Evolutionary conservation across 192 early-diverging fungal genomes (phyloP), one percentile per base, ranked within the genome.

Genomic region (Entomortierella lignicola): DNA sequence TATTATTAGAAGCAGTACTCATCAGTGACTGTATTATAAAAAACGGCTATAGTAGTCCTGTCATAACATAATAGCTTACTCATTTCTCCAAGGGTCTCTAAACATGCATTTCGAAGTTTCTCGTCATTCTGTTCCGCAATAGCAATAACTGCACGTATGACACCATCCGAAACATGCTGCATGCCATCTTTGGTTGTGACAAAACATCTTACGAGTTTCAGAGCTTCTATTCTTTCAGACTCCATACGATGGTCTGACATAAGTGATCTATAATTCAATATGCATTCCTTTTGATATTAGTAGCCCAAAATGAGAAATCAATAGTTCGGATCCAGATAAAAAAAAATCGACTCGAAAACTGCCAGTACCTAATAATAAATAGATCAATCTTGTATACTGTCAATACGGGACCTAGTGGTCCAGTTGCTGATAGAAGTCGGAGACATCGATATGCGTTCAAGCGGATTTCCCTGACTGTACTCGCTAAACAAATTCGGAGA

Each of bases 21-120:
- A 37, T 57, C 10, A 57, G 29, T 57, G n/a, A 4, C 32, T 10
- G 32, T 5, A 34, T 32, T 27, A 25, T 4, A 54, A 15, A 30
- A 29, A 57, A 57, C 2, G 55, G 7, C 18, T 30, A 34, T 5
- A 34, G 32, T 37, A 34, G 1, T 4, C n/a, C 32, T 29, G 20
- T 2, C n/a, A 58, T 17, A 12, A 27, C 1, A 18, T 20, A 42
- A 8, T 5, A 11, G 7, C 74, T 60, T 85, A 94, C 93, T 81
- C 65, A 94, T 75, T 83, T 96, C 94, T 44, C 92, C 91, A 37
- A 96, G 77, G 7, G 92, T 94, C 52, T 94, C 91, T 4, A 96
- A 62, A 58, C 90, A 89, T 5, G 93, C 89, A 61, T 88, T 87
- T 41, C 94, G 65, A 48, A 94, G 66, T 60, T 89, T 91, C 43